Evolutionary conservation across 139 green algal genomes (phyloP).

Genomic region (Tetradesmus obliquus): DNA sequence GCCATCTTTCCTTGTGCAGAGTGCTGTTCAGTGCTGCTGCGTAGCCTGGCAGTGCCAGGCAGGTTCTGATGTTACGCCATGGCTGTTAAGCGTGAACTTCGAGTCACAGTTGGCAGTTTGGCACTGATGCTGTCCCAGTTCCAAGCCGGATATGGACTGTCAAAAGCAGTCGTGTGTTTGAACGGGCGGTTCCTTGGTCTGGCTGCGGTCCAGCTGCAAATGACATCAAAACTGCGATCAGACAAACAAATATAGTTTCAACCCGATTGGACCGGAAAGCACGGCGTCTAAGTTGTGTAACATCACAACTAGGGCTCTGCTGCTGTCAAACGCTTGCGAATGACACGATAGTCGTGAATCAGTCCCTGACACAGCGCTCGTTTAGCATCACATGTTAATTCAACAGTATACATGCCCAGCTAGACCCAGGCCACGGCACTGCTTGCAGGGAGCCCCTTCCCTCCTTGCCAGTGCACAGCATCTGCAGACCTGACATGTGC

Average conservation of each 20-base stretch:
- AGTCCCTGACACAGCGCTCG: no score
- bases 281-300: neutral
- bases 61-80: neutral
- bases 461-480: no score
- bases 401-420: no score
- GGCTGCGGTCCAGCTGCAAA: neutral
- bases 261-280: neutral
- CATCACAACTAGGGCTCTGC: neutral
- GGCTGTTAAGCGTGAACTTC: neutral
- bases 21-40: neutral
- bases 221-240: neutral
- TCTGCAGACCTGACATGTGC: no score
- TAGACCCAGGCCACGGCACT: no score
- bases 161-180: neutral
- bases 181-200: neutral
- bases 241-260: neutral
- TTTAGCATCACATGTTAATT: no score
- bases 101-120: neutral
- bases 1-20: constrained; percentile 1
- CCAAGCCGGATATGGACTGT: neutral
- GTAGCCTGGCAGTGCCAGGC: neutral
- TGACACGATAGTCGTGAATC: no score
- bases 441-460: no score
- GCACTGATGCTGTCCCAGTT: neutral
- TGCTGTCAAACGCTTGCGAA: neutral